Conservation (phyloP, 2,329 filamentous ascomycete genomes). For the Cercospora nicotianae region DNA sequence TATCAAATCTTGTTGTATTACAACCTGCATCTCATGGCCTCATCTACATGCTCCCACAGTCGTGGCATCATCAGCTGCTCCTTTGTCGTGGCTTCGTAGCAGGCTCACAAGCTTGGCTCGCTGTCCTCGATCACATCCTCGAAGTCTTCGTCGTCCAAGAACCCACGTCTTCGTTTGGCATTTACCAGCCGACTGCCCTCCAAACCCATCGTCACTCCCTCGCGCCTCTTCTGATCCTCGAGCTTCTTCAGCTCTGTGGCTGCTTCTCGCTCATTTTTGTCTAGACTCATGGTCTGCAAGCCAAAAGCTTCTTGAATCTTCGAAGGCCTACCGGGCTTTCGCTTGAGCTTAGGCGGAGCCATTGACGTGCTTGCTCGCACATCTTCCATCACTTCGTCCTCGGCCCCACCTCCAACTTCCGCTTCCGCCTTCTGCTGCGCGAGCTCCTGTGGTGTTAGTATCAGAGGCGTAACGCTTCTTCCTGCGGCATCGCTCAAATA, state of each 20-base stretch:
- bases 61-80: background rate
- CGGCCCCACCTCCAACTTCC: background rate
- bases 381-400: conserved; percentile 3
- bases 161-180: conserved; percentile 50
- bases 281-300: conserved; percentile 7
- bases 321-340: conserved; percentile 14
- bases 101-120: conserved; percentile 22
- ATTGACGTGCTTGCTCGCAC: background rate
- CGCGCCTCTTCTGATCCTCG: conserved; percentile 50
- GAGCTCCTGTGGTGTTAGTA: conserved; percentile 23
- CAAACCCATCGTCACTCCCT: conserved; percentile 56
- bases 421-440: conserved; percentile 12
- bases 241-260: conserved; percentile 52
- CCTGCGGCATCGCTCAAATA: conserved; percentile 52
- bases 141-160: conserved; percentile 54
- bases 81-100: background rate
- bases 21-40: background rate
- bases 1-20: background rate
- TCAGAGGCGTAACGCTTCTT: conserved; percentile 49
- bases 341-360: conserved; percentile 11
- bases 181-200: conserved; percentile 56
- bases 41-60: background rate
- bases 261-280: conserved; percentile 45
- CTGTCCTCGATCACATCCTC: conserved; percentile 42
- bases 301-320: conserved; percentile 6